Percentiles rank a stretch among this genome's conserved stretches.
Evolutionary conservation across 805 yeast genomes (phyloP).

Genomic region (Cyberlindnera petersonii): DNA sequence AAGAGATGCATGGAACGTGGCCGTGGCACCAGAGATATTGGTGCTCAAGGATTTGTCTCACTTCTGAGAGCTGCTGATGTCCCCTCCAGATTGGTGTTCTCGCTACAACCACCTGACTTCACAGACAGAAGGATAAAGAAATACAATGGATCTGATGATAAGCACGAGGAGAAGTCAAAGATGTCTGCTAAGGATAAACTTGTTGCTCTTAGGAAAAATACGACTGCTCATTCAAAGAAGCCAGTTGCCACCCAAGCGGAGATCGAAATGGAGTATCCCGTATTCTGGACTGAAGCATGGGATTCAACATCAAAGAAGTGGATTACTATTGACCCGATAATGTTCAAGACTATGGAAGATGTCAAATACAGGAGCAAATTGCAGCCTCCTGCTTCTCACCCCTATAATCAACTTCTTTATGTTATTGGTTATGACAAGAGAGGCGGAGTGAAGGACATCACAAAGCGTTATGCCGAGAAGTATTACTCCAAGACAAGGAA

Average conservation of each 20-base stretch:
- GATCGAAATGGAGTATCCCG: slow-evolving; percentile 47
- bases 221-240: neutral
- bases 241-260: slow-evolving; percentile 20
- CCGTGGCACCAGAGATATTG: slow-evolving; percentile 71
- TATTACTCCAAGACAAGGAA: slow-evolving; percentile 74
- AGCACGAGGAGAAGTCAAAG: neutral
- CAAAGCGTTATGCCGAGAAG: slow-evolving; percentile 70
- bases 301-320: slow-evolving; percentile 66
- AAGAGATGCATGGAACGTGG: slow-evolving; percentile 38
- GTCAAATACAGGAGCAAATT: slow-evolving; percentile 51
- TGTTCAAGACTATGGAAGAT: slow-evolving; percentile 58
- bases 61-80: slow-evolving; percentile 67
- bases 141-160: neutral
- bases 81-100: slow-evolving; percentile 70
- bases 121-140: slow-evolving; percentile 33
- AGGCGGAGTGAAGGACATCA: slow-evolving; percentile 73
- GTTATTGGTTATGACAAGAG: slow-evolving; percentile 70
- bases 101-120: slow-evolving; percentile 89
- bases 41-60: slow-evolving; percentile 85
- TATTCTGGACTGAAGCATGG: slow-evolving; percentile 96
- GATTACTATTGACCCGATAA: slow-evolving; percentile 84
- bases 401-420: slow-evolving; percentile 60
- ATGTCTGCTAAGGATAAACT: slow-evolving; percentile 17
- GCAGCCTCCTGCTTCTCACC: slow-evolving; percentile 68
- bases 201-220: slow-evolving; percentile 22